Percentiles rank a stretch among this genome's conserved stretches.
These are phyloP conservation scores for Pelagomonas calceolata DNA, from an alignment of 108 stramenopile genomes.

Conservation along the genomic window DNA sequence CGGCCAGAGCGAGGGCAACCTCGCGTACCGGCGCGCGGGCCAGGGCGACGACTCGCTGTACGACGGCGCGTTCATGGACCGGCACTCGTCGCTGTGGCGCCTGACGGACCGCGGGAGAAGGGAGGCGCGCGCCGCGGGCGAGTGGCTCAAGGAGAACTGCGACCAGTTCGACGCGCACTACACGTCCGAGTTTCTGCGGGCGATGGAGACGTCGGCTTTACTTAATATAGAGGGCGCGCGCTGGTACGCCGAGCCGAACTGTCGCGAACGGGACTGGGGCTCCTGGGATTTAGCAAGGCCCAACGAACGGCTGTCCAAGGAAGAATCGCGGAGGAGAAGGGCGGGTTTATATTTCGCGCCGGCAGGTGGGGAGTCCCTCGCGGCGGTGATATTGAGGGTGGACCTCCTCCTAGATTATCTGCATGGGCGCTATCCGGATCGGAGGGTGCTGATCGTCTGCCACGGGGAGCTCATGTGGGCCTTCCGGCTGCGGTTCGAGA, in stretches of 20 bases:
- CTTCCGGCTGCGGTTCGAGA: background rate
- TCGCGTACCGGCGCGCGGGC: background rate
- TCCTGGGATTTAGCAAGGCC: background rate
- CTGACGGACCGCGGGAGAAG: background rate
- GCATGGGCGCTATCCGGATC: background rate
- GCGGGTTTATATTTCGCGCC: background rate
- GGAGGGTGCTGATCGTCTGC: background rate
- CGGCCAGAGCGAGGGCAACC: background rate
- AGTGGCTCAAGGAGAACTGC: background rate
- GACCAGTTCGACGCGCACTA: background rate
- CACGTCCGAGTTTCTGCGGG: background rate
- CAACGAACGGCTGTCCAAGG: background rate
- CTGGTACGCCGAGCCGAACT: background rate
- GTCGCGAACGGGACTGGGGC: background rate
- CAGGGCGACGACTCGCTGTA: background rate
- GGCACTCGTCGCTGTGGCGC: background rate
- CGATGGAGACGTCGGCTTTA: background rate
- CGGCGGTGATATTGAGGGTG: background rate
- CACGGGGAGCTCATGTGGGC: conserved; percentile 1
- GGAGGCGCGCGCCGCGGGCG: background rate
- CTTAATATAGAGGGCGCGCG: background rate
- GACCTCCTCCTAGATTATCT: background rate
- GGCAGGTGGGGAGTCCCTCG: background rate
- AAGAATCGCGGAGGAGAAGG: background rate
- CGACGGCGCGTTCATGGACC: background rate